A percentile compares a stretch with the other conserved stretches of the same genome.
These are phyloP conservation scores for Globisporangium middletonii DNA, from an alignment of 352 stramenopile genomes.

Conservation along the genomic window DNA sequence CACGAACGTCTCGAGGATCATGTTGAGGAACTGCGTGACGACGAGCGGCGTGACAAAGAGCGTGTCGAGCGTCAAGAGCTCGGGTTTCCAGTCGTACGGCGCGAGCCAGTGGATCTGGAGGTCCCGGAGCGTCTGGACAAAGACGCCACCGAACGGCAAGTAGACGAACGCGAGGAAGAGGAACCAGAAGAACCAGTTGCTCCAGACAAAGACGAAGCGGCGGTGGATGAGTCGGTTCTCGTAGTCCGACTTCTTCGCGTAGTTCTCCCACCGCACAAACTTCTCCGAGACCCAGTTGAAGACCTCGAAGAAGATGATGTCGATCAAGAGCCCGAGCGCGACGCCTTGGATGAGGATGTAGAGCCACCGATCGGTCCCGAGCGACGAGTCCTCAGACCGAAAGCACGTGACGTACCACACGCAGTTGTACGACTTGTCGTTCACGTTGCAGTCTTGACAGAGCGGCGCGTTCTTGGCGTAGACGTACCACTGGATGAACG, in stretches of 20 bases:
- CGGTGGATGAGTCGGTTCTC: constrained; percentile 84
- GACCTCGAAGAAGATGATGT: constrained; percentile 87
- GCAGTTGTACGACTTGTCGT: constrained; percentile 43
- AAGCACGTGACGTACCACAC: constrained; percentile 86
- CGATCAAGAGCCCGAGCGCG: constrained; percentile 75
- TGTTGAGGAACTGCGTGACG: constrained; percentile 86
- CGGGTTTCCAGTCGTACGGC: constrained; percentile 69
- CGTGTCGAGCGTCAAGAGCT: constrained; percentile 75
- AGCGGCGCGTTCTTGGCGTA: constrained; percentile 82
- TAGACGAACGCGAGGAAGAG: constrained; percentile 89
- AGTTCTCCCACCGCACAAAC: constrained; percentile 86
- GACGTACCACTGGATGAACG: constrained; percentile 89
- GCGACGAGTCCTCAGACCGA: constrained; percentile 49
- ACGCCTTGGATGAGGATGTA: constrained; percentile 87
- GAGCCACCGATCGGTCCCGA: constrained; percentile 84
- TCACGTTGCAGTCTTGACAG: constrained; percentile 50
- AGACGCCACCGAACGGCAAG: constrained; percentile 72
- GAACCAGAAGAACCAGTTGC: constrained; percentile 92
- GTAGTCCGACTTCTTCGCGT: constrained; percentile 80
- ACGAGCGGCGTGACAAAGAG: constrained; percentile 86
- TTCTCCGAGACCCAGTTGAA: constrained; percentile 88
- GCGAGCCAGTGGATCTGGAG: constrained; percentile 46
- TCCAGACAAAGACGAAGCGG: constrained; percentile 88
- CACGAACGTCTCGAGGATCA: constrained; percentile 83
- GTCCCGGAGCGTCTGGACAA: constrained; percentile 49